Evolutionary conservation across 2,329 filamentous ascomycete species (phyloP).

Genomic region (Capronia epimyces): DNA sequence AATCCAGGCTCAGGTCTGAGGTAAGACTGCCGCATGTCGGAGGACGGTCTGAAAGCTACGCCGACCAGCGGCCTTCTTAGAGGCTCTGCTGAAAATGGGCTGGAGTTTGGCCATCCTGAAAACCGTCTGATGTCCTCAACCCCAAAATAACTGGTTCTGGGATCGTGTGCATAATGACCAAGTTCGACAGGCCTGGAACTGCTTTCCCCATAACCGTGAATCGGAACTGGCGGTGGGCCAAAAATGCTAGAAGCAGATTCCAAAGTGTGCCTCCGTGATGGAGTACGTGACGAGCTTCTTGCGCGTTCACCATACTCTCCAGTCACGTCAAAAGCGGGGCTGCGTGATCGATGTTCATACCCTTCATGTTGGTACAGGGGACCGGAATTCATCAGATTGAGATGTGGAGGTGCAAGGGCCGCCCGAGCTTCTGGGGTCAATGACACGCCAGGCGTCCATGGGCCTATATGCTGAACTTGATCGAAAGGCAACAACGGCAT

Average conservation of each 20-base stretch:
- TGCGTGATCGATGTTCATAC: constrained; percentile 19
- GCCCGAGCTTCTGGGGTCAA: constrained; percentile 18
- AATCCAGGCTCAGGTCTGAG: constrained; percentile 27
- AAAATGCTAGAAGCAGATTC: constrained; percentile 20
- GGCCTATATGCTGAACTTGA: constrained; percentile 25
- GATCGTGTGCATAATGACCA: constrained; percentile 16
- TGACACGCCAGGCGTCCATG: constrained; percentile 25
- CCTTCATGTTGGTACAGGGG: constrained; percentile 8
- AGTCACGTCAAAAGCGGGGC: constrained; percentile 16
- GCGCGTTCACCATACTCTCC: constrained; percentile 19
- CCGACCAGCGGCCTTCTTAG: constrained; percentile 15
- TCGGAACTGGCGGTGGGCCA: constrained; percentile 16
- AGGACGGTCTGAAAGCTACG: constrained; percentile 15
- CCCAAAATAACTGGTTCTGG: constrained; percentile 18
- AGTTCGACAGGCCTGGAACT: constrained; percentile 17
- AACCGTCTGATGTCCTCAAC: constrained; percentile 15
- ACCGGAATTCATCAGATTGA: constrained; percentile 12
- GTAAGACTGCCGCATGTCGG: constrained; percentile 18
- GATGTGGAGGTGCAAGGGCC: constrained; percentile 14
- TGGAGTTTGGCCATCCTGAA: constrained; percentile 8
- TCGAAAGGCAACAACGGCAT: constrained; percentile 27
- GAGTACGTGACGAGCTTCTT: constrained; percentile 22
- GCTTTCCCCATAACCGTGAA: constrained; percentile 14
- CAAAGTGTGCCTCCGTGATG: constrained; percentile 25
- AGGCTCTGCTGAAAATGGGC: constrained; percentile 13